A percentile compares a stretch with the other conserved stretches of the same genome.
Evolutionary conservation across 352 stramenopile genomes (phyloP).

Genomic region (Phytophthora sansomeana): DNA sequence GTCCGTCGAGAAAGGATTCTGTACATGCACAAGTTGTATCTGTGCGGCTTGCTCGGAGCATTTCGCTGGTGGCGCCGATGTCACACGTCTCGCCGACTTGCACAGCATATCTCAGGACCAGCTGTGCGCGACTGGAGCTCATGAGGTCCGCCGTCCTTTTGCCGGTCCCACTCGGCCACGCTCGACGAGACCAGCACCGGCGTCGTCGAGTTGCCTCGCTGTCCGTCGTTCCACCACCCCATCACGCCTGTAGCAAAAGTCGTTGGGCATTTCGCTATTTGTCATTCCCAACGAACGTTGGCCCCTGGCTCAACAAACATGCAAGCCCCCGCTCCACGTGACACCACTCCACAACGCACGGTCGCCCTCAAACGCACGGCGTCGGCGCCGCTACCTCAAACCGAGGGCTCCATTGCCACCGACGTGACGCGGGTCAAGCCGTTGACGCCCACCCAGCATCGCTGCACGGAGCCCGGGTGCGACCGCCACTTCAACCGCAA

Average conservation of each 20-base stretch:
- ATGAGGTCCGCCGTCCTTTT: conserved; percentile 27
- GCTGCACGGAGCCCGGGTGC: conserved; percentile 36
- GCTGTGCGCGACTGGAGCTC: conserved; percentile 19
- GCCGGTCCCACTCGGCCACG: conserved; percentile 18
- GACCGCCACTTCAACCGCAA: conserved; percentile 50
- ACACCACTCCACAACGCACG: conserved; percentile 5
- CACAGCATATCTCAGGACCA: conserved; percentile 25
- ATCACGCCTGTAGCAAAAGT: conserved; percentile 1
- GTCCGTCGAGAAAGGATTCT: no score
- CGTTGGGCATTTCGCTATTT: conserved; percentile 23
- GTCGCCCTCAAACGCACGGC: conserved; percentile 15
- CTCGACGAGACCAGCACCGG: conserved; percentile 24
- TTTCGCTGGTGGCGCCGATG: conserved; percentile 30
- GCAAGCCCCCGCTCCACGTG: conserved; percentile 1
- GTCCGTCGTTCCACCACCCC: conserved; percentile 24
- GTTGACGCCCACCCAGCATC: conserved; percentile 12
- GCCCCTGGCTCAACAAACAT: conserved; percentile 26
- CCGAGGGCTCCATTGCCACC: conserved; percentile 4
- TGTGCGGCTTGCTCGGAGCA: conserved; percentile 14
- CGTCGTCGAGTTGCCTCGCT: conserved; percentile 26
- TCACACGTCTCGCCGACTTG: conserved; percentile 38
- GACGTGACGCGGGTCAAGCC: conserved; percentile 10
- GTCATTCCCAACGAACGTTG: not conserved
- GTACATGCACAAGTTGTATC: not conserved
- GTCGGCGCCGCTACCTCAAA: conserved; percentile 19